Conservation (phyloP, 2,329 filamentous ascomycete species). For the Penicillium sp. region DNA sequence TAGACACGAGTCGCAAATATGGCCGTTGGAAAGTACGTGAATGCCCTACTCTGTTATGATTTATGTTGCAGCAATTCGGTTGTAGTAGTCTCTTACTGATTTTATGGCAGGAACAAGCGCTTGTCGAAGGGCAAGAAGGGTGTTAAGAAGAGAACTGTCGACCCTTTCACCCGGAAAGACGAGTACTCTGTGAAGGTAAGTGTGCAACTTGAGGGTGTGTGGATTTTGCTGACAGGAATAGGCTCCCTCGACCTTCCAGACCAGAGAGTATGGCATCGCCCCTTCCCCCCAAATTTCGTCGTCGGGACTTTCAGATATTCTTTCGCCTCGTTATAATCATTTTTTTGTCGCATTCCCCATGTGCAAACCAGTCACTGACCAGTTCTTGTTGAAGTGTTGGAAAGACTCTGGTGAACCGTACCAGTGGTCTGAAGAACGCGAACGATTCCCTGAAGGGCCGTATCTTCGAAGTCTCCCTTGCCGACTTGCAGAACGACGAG, state of each 20-base stretch:
- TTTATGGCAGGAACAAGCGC: conserved; percentile 99
- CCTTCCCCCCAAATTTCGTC: no score
- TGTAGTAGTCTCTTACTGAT: no score
- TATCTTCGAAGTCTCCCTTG: conserved; percentile 97
- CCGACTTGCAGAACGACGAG: conserved; percentile 99
- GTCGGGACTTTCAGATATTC: no score
- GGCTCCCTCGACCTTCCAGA: conserved; percentile 91
- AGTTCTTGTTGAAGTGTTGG: no score
- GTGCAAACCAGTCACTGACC: no score
- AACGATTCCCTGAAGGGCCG: conserved; percentile 98
- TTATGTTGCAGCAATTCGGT: no score
- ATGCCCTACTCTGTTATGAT: conserved; percentile 9
- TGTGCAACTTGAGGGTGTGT: no score
- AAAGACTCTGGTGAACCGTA: conserved; percentile 99
- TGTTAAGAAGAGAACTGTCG: conserved; percentile 97
- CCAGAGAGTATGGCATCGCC: conserved; percentile 98
- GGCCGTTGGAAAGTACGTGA: conserved; percentile 77
- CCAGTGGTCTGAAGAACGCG: conserved; percentile 99
- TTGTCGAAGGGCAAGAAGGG: conserved; percentile 99
- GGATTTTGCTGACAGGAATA: conserved; percentile 36
- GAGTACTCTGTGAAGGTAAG: conserved; percentile 94
- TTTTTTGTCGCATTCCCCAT: no score
- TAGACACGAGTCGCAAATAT: conserved; percentile 62
- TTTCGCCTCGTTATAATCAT: no score
- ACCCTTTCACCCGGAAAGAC: conserved; percentile 98